Percentiles rank a stretch among this genome's conserved stretches.
These are phyloP conservation scores for Suillus subluteus DNA, from an alignment of 768 basidiomycete species.

Conservation along the genomic window DNA sequence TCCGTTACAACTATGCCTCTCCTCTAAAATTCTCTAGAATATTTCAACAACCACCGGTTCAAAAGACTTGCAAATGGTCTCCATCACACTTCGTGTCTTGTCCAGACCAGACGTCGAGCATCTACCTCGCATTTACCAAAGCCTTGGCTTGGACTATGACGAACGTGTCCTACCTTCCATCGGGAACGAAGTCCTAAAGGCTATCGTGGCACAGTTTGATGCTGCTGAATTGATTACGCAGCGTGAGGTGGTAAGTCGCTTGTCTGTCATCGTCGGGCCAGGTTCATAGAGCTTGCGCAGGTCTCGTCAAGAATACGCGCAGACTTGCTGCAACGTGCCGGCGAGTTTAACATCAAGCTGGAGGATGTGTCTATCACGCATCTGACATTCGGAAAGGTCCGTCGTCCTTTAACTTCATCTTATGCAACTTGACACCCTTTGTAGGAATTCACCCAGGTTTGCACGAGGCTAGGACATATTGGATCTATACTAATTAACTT, in stretches of 20 bases:
- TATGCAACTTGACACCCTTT: slow-evolving; percentile 13
- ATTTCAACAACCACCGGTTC: slow-evolving; percentile 99
- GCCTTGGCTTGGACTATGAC: slow-evolving; percentile 94
- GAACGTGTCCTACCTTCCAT: slow-evolving; percentile 97
- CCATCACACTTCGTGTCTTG: slow-evolving; percentile 93
- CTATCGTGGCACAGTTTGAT: slow-evolving; percentile 98
- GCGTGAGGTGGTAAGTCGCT: slow-evolving; percentile 83
- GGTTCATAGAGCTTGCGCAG: slow-evolving; percentile 38
- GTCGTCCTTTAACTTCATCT: slow-evolving; percentile 17
- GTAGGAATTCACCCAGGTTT: slow-evolving; percentile 83
- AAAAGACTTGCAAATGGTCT: slow-evolving; percentile 98
- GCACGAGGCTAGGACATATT: slow-evolving; percentile 14
- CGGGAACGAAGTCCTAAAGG: slow-evolving; percentile 97
- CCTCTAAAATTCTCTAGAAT: slow-evolving; percentile 56
- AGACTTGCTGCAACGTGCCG: slow-evolving; percentile 90
- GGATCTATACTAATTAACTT: slow-evolving; percentile 11
- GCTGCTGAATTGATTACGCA: slow-evolving; percentile 97
- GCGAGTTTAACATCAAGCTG: slow-evolving; percentile 92
- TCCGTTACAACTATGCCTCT: slow-evolving; percentile 5
- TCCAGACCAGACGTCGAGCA: slow-evolving; percentile 90
- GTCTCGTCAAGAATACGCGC: slow-evolving; percentile 91
- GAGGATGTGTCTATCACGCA: slow-evolving; percentile 98
- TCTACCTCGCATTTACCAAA: slow-evolving; percentile 93
- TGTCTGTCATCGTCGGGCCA: neutral
- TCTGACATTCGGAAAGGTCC: slow-evolving; percentile 83